Percentiles rank a stretch among this genome's conserved stretches.
Evolutionary conservation across 2,329 filamentous ascomycete genomes (phyloP).

Genomic region (Coniochaeta hoffmannii): DNA sequence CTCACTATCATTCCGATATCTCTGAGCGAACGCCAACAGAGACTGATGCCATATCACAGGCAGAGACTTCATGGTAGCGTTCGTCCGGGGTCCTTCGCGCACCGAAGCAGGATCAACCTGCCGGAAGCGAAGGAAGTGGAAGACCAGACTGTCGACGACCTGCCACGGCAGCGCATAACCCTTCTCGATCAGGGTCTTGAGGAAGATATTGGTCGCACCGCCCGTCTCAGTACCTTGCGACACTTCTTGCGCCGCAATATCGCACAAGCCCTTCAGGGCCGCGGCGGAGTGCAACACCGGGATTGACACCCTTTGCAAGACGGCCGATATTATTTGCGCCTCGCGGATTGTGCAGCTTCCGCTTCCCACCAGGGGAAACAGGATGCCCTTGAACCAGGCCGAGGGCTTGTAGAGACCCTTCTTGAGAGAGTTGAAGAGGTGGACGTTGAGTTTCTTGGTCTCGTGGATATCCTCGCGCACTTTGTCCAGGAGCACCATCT

Average conservation of each 20-base stretch:
- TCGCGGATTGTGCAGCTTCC: slow-evolving; percentile 89
- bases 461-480: slow-evolving; percentile 94
- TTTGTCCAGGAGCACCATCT: slow-evolving; percentile 77
- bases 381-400: slow-evolving; percentile 87
- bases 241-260: slow-evolving; percentile 88
- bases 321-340: slow-evolving; percentile 83
- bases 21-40: slow-evolving; percentile 82
- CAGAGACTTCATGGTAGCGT: slow-evolving; percentile 48
- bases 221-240: slow-evolving; percentile 76
- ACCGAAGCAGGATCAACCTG: slow-evolving; percentile 55
- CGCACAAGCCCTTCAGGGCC: slow-evolving; percentile 83
- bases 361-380: slow-evolving; percentile 81
- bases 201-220: slow-evolving; percentile 90
- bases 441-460: slow-evolving; percentile 89
- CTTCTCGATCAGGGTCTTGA: slow-evolving; percentile 88
- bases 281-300: slow-evolving; percentile 89
- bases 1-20: slow-evolving; percentile 79
- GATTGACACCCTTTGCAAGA: slow-evolving; percentile 76
- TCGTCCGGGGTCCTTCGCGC: slow-evolving; percentile 45
- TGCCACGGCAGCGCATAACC: slow-evolving; percentile 81
- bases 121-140: slow-evolving; percentile 90
- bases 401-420: slow-evolving; percentile 90
- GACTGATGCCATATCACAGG: slow-evolving; percentile 97
- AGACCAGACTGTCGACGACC: slow-evolving; percentile 88
- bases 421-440: slow-evolving; percentile 90